Base-by-base conservation (phyloP, 2,329 filamentous ascomycete species). In the Fusarium humuli region DNA sequence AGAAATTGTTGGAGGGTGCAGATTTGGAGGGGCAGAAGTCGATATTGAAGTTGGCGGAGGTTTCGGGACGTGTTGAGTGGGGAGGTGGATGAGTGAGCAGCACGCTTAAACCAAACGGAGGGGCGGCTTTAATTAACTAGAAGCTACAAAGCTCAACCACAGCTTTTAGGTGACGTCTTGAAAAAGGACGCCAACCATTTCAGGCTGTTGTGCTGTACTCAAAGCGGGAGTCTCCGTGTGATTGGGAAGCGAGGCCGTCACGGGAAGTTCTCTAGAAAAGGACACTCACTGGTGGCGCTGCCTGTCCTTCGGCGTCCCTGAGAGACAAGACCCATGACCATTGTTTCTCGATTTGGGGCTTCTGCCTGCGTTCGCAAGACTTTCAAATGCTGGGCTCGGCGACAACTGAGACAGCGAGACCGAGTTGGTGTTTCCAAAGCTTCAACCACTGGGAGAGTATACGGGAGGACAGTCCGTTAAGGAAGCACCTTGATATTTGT, bases 241-340 rank as follows among this genome's bases (percentile, higher is more conserved):
- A 41, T 56, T 56, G 46, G 34, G 23, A 30, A 57, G 37, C 40
- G 57, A 59, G 37, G 53, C 41, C 45, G 45, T 40, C 45, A 46
- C 49, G 50, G 34, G 49, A 30, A 37, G 12, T 58, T 65, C 49
- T 46, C 48, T 42, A 58, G 41, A 54, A 67, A 40, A 65, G 45
- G 47, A 58, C 56, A 72, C 69, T 71, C 55, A 71, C 69, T 71
- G 42, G 76, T 71, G 57, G 75, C 74, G 64, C 73, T 75, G 71
- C 72, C 67, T 57, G 77, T 71, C 60, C 77, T 77, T 61, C 76
- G 77, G 56, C 77, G 77, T 37, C 76, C 74, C 58, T 72, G 71
- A 50, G 77, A 77, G 37, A 77, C 77, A 30, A 79, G 73, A 64
- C 76, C 75, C 75, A 79, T 74, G 65, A 78, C 77, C 77, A 79